Percentiles rank a stretch among this genome's conserved stretches.
Conservation (phyloP, 805 yeast species). For the Hanseniaspora guilliermondii region DNA sequence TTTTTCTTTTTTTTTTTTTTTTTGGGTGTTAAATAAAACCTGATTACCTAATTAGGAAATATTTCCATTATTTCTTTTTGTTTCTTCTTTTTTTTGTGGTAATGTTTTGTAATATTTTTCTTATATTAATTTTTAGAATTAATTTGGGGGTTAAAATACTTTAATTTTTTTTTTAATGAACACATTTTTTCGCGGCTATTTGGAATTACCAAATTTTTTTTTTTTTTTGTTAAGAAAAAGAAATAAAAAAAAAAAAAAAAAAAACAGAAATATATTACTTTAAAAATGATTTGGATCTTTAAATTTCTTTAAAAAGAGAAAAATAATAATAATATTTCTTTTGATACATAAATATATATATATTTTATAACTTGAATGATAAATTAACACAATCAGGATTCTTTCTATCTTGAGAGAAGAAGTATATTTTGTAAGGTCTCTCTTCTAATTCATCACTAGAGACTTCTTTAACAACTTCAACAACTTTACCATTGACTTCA, state of each 20-base stretch:
- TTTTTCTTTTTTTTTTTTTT: background rate
- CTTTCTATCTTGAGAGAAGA: background rate
- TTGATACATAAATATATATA: too few relatives aligned
- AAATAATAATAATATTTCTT: background rate
- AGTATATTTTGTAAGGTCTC: background rate
- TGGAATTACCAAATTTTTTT: too few relatives aligned
- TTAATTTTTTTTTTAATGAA: too few relatives aligned
- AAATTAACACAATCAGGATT: background rate
- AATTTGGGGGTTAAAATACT: too few relatives aligned
- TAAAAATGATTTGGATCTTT: too few relatives aligned
- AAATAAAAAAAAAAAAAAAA: background rate
- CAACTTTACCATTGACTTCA: slow-evolving; percentile 40
- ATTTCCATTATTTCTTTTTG: too few relatives aligned
- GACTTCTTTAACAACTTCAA: background rate
- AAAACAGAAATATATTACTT: background rate
- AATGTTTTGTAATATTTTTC: too few relatives aligned
- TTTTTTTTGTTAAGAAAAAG: too few relatives aligned
- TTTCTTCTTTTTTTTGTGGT: too few relatives aligned
- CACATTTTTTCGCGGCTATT: too few relatives aligned
- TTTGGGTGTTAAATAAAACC: background rate
- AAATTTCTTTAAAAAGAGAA: background rate
- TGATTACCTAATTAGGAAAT: background rate
- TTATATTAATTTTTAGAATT: too few relatives aligned
- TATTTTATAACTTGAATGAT: background rate
- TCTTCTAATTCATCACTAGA: background rate